Percentiles rank a stretch among this genome's conserved stretches.
phyloP scores from a whole-genome alignment of 192 early-diverging fungal species.

The Coemansia sp. region DNA sequence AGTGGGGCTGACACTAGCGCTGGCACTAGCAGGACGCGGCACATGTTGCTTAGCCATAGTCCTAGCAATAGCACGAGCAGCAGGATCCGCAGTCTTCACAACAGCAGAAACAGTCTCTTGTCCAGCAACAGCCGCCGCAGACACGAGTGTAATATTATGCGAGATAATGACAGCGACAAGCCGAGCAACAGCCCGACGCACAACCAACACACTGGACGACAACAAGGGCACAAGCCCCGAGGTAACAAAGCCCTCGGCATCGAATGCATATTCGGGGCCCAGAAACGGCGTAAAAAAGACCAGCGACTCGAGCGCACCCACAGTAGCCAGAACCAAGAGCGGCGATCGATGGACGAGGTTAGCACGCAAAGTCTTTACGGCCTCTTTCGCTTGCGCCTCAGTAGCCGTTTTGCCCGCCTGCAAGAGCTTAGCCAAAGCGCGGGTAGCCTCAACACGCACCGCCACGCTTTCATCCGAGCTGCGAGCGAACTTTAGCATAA shows the following conservation, averaged over 20 bases:
- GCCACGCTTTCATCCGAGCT: constrained; percentile 43
- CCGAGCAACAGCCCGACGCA: constrained; percentile 32
- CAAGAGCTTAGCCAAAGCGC: constrained; percentile 65
- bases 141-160: constrained; percentile 8
- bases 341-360: constrained; percentile 73
- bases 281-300: constrained; percentile 24
- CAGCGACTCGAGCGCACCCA: constrained; percentile 26
- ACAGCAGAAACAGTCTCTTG: not conserved
- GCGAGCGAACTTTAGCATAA: constrained; percentile 20
- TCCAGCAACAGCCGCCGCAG: not conserved
- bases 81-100: not conserved
- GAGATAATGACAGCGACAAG: constrained; percentile 38
- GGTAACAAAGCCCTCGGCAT: constrained; percentile 25
- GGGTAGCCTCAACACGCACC: constrained; percentile 70
- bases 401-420: constrained; percentile 71
- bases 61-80: not conserved
- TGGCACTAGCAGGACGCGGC: constrained; percentile 5
- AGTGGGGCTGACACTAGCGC: not conserved
- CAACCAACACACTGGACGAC: constrained; percentile 27
- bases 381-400: constrained; percentile 73
- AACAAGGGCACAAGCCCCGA: constrained; percentile 22
- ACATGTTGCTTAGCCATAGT: not conserved
- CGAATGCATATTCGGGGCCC: constrained; percentile 9
- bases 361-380: constrained; percentile 63
- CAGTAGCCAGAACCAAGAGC: constrained; percentile 36